phyloP scores from a whole-genome alignment of 768 basidiomycete genomes.

The Tylopilus vinaceipallidus region DNA sequence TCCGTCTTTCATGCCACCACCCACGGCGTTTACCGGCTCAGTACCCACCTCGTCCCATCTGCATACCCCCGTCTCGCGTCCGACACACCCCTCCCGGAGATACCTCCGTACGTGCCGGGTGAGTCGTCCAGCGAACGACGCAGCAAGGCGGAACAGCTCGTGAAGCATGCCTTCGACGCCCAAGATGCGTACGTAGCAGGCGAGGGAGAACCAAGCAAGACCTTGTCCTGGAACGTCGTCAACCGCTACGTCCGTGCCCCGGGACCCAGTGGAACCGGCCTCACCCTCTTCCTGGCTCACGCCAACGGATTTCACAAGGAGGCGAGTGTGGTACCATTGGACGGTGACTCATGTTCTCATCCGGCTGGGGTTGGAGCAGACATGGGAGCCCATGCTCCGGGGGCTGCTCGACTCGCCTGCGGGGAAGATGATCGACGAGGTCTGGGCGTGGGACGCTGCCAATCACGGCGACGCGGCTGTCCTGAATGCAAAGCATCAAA shows the following conservation, averaged over 20 bases:
- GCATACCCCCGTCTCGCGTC: constrained; percentile 26
- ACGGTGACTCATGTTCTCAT: background rate
- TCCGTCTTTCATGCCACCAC: constrained; percentile 18
- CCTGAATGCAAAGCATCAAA: constrained; percentile 57
- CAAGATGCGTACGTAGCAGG: constrained; percentile 14
- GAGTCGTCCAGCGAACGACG: constrained; percentile 9
- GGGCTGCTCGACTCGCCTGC: constrained; percentile 46
- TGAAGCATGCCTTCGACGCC: constrained; percentile 19
- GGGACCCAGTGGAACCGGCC: background rate
- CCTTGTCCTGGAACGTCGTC: constrained; percentile 62
- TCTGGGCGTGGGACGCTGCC: constrained; percentile 82
- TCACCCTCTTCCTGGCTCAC: constrained; percentile 77
- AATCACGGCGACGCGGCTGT: constrained; percentile 85
- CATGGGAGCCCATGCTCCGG: constrained; percentile 71
- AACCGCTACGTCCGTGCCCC: constrained; percentile 58
- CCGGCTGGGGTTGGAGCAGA: constrained; percentile 41
- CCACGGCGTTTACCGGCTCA: constrained; percentile 21
- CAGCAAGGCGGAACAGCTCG: constrained; percentile 7
- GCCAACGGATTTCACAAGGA: constrained; percentile 91
- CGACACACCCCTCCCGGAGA: constrained; percentile 21
- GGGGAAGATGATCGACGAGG: constrained; percentile 53
- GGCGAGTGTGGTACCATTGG: constrained; percentile 38
- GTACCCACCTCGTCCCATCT: constrained; percentile 31
- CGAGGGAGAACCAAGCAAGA: constrained; percentile 17
- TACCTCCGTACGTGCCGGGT: constrained; percentile 12